Evolutionary conservation across 352 stramenopile genomes (phyloP).

Genomic region (Phytophthora tentaculata): DNA sequence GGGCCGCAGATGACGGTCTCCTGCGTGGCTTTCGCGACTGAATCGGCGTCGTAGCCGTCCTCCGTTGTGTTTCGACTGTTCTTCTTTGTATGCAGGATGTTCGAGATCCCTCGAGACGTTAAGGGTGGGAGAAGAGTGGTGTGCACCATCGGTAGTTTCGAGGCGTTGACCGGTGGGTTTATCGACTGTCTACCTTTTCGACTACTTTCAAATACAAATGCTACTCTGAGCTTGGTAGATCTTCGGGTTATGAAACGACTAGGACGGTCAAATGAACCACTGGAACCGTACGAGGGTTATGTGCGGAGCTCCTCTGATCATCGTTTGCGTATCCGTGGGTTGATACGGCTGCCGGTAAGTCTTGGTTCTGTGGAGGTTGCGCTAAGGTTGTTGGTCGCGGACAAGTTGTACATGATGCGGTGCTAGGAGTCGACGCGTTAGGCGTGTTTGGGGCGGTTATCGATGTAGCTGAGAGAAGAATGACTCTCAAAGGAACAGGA

Average conservation of each 20-base stretch:
- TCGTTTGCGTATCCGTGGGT: background rate
- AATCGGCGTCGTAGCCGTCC: too few relatives aligned
- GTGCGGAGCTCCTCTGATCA: too few relatives aligned
- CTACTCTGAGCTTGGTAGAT: background rate
- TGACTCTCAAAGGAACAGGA: background rate
- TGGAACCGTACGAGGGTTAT: background rate
- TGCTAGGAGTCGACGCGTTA: background rate
- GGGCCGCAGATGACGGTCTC: too few relatives aligned
- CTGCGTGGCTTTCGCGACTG: too few relatives aligned
- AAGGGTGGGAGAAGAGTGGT: background rate
- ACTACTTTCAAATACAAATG: too few relatives aligned
- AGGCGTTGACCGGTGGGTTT: background rate
- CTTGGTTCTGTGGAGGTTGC: background rate
- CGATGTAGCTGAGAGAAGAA: background rate
- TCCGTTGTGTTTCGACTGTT: too few relatives aligned
- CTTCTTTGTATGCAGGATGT: too few relatives aligned
- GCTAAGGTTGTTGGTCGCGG: background rate
- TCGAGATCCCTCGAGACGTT: background rate
- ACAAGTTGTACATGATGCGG: background rate
- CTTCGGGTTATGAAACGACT: background rate
- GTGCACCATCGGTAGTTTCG: background rate
- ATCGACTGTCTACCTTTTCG: too few relatives aligned
- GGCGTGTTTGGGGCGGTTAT: too few relatives aligned
- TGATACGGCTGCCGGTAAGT: background rate
- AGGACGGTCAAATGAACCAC: background rate